A percentile compares a stretch with the other conserved stretches of the same genome.
These are phyloP conservation scores for Oryza glaberrima DNA, from an alignment of 176 grass and related monocot species.

Conservation along the genomic window DNA sequence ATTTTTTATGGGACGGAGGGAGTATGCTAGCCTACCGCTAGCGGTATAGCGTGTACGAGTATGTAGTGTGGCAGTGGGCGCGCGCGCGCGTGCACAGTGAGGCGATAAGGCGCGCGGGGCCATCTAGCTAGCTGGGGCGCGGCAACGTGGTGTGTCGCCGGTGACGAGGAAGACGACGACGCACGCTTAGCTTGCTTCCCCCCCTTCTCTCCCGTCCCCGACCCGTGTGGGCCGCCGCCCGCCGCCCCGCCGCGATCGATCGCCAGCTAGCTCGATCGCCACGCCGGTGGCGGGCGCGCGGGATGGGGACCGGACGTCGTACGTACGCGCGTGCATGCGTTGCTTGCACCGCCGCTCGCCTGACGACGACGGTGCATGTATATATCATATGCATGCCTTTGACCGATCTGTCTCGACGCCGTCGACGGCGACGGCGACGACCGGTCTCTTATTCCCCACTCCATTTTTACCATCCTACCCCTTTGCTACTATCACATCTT, in stretches of 20 bases:
- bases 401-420: background rate
- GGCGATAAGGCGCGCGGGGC: background rate
- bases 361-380: too few relatives aligned
- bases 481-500: background rate
- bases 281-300: background rate
- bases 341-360: too few relatives aligned
- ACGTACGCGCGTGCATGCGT: background rate
- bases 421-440: background rate
- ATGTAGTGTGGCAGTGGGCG: background rate
- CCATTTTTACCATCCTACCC: background rate
- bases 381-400: background rate
- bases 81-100: slow-evolving; percentile 14
- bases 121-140: background rate
- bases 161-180: slow-evolving; percentile 39
- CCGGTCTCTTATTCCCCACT: background rate
- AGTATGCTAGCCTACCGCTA: too few relatives aligned
- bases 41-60: too few relatives aligned
- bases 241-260: too few relatives aligned
- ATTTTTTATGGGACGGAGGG: too few relatives aligned
- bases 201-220: background rate
- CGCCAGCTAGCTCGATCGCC: too few relatives aligned
- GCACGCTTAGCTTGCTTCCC: background rate
- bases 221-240: background rate
- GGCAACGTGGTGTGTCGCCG: slow-evolving; percentile 47
- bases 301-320: background rate